Percentiles rank a stretch among this genome's conserved stretches.
These are phyloP conservation scores for Ehretia macrophylla DNA, from an alignment of 257 asterid species.

Conservation along the genomic window DNA sequence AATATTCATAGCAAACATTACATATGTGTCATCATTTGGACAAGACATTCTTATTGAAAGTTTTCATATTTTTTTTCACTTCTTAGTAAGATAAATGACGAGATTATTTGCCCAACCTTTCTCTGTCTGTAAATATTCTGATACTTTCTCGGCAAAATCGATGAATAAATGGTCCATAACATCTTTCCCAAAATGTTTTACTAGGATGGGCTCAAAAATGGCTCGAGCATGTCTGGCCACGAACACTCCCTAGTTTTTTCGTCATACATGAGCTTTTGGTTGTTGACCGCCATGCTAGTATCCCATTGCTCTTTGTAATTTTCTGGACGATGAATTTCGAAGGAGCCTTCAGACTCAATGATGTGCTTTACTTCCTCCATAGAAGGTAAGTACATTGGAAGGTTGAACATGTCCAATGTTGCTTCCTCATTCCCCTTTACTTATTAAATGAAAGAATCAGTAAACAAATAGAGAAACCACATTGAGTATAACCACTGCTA, in stretches of 20 bases:
- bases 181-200: constrained; percentile 11
- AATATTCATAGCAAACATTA: too few species aligned
- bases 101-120: constrained; percentile 6
- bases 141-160: constrained; percentile 1
- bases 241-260: background rate
- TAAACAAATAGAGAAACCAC: too few species aligned
- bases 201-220: constrained; percentile 5
- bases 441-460: background rate
- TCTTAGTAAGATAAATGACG: constrained; percentile 7
- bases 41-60: too few species aligned
- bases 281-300: background rate
- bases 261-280: background rate
- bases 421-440: constrained; percentile 16
- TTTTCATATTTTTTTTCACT: background rate
- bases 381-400: constrained; percentile 14
- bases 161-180: constrained; percentile 7
- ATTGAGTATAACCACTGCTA: too few species aligned
- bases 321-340: constrained; percentile 11
- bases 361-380: constrained; percentile 10
- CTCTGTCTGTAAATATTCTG: background rate
- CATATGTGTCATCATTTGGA: too few species aligned
- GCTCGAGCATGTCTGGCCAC: constrained; percentile 10
- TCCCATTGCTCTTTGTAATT: constrained; percentile 8
- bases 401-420: constrained; percentile 1
- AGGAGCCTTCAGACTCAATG: constrained; percentile 9